Base-by-base conservation (phyloP, 2,329 filamentous ascomycete species). In the Nemania abortiva region DNA sequence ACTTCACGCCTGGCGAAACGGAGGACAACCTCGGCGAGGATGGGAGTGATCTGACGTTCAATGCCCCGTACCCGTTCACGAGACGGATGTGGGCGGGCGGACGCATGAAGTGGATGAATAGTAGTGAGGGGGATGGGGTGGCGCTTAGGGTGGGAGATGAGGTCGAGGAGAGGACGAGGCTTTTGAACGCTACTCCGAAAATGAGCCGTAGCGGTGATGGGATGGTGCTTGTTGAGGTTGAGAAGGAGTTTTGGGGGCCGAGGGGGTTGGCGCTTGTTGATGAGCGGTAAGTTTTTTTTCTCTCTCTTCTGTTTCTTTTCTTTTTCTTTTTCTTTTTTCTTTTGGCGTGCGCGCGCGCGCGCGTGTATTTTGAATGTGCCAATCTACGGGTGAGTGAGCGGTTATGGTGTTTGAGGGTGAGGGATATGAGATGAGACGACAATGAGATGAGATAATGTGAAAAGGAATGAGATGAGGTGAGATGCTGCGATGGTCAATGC, bases 81-180 rank as follows among this genome's bases (percentile, higher is more conserved):
- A 79, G 89, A 34, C 83, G 89, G 13, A 91, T 91, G 89, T 91
- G 90, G 90, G 89, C 89, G 0, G 89, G 89, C 1, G 90, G 90
- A 0, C 81, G 83, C 65, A 87, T 91, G 78, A 76, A 77, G 39
- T 70, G 54, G 63, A 1, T 11, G 1, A n/a, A n/a, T n/a, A 22
- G 15, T 34, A 22, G 15, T 90, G 88, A 87, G 74, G 70, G 52
- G 4, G 27, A 56, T 34, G 31, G 31, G 2, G 24, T n/a, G 56
- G 10, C 66, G 61, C 4, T 64, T 47, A 13, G 70, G 84, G 64
- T 71, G 5, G 69, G 63, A 7, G 65, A 29, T 66, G 64, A 11
- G 54, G 61, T 24, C 64, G 84, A 82, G 42, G 89, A 91, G 78
- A 84, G 79, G 27, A 91, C 89, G 1, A 83, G 77, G 62, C 80